phyloP scores from a whole-genome alignment of 2,329 filamentous ascomycete species.

The Fusarium oxysporum region DNA sequence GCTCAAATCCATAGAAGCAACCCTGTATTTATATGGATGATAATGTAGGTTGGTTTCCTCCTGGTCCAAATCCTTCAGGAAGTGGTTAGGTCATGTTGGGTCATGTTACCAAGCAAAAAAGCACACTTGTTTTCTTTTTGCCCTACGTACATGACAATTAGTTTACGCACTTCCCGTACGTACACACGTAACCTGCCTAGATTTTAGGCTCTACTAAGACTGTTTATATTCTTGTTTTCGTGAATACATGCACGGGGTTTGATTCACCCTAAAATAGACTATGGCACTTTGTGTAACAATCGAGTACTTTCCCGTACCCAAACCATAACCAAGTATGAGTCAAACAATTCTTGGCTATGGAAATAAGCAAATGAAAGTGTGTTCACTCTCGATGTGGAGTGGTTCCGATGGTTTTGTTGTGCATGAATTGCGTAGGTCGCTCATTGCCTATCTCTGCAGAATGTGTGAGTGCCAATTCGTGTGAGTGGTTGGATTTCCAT shows the following conservation, averaged over 20 bases:
- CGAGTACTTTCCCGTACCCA: not conserved
- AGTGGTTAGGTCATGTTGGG: constrained; percentile 9
- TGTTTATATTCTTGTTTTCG: constrained; percentile 17
- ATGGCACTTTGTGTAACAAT: constrained; percentile 3
- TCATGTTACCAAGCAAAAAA: constrained; percentile 16
- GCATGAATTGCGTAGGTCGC: constrained; percentile 8
- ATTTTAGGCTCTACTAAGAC: not conserved
- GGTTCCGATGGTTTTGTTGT: not conserved
- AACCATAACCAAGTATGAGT: constrained; percentile 5
- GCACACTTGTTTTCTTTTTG: constrained; percentile 1
- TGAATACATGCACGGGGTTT: not conserved
- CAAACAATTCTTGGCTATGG: not conserved
- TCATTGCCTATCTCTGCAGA: constrained; percentile 9
- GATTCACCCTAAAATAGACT: not conserved
- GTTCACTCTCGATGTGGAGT: not conserved
- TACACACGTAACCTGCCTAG: not conserved
- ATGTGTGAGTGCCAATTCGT: not conserved
- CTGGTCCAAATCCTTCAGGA: not conserved
- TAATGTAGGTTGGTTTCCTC: not conserved
- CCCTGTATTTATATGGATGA: constrained; percentile 16
- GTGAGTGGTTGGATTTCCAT: constrained; percentile 8
- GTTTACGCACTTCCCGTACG: not conserved
- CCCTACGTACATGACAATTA: not conserved
- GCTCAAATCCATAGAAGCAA: not conserved
- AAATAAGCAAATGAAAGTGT: not conserved